A percentile compares a stretch with the other conserved stretches of the same genome.
Conservation (phyloP, 2,329 filamentous ascomycete genomes). For the Neofusicoccum laricinum region DNA sequence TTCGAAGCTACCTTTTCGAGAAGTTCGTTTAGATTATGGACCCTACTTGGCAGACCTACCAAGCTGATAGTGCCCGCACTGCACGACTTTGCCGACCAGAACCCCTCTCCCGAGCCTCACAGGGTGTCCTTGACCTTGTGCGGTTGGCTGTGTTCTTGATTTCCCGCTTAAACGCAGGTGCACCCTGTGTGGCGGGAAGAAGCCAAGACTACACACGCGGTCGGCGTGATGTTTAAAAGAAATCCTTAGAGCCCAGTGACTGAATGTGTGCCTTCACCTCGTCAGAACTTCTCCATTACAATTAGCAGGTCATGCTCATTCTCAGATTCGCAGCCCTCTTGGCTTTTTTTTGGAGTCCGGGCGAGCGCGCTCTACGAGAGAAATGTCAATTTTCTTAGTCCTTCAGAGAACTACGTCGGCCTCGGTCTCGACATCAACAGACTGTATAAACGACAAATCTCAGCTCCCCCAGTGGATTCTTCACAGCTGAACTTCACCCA, state of each 20-base stretch:
- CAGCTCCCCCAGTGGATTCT: constrained; percentile 40
- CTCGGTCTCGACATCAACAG: constrained; percentile 61
- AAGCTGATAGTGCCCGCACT: not conserved
- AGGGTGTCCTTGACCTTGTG: too few relatives aligned
- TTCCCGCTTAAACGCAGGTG: not conserved
- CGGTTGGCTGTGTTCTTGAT: not conserved
- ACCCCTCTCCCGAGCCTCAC: not conserved
- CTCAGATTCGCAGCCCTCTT: not conserved
- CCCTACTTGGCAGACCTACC: not conserved
- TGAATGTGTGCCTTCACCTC: too few relatives aligned
- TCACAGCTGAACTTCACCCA: constrained; percentile 62
- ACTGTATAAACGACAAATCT: constrained; percentile 53
- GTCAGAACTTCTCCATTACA: too few relatives aligned
- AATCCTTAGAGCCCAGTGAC: not conserved
- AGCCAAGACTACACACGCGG: not conserved
- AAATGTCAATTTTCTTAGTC: constrained; percentile 64
- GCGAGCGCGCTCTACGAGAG: constrained; percentile 8
- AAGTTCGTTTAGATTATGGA: not conserved
- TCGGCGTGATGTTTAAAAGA: not conserved
- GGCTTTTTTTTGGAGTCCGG: not conserved
- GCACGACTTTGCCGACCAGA: not conserved
- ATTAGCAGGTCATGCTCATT: not conserved
- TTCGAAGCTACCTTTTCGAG: not conserved
- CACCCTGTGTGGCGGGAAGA: not conserved
- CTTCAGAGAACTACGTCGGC: constrained; percentile 58